Percentiles rank a stretch among this genome's conserved stretches.
Evolutionary conservation across 495 filamentous ascomycete genomes (phyloP).

Genomic region (Aspergillus sclerotioniger): DNA sequence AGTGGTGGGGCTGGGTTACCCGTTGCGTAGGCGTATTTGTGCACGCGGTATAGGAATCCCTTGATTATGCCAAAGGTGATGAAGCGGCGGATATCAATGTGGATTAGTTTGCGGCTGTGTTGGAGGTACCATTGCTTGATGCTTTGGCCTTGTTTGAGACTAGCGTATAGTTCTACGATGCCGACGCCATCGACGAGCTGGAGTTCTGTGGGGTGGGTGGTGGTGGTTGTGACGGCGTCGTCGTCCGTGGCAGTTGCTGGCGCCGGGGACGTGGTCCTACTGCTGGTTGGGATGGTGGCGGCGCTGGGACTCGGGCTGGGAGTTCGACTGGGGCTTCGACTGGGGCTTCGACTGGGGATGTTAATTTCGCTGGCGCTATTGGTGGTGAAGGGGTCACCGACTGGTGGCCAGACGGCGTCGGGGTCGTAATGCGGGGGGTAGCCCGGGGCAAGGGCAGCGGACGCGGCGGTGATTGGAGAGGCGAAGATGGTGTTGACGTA

Average conservation of each 20-base stretch:
- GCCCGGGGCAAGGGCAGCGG: constrained; percentile 20
- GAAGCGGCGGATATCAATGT: constrained; percentile 84
- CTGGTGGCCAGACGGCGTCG: constrained; percentile 47
- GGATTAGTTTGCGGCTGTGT: constrained; percentile 62
- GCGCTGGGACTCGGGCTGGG: constrained; percentile 13
- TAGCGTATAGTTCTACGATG: constrained; percentile 66
- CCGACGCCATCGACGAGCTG: constrained; percentile 39
- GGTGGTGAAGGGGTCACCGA: constrained; percentile 22
- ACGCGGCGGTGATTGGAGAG: constrained; percentile 23
- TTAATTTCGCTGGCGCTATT: constrained; percentile 20
- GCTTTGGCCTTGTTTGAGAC: constrained; percentile 71
- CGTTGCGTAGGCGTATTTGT: constrained; percentile 78
- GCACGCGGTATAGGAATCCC: constrained; percentile 88
- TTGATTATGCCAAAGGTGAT: constrained; percentile 96
- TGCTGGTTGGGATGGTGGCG: constrained; percentile 9
- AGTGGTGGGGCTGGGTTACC: constrained; percentile 33
- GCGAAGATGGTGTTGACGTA: constrained; percentile 64
- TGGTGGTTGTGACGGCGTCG: background rate
- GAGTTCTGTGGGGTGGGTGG: constrained; percentile 6
- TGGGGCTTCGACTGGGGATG: constrained; percentile 16
- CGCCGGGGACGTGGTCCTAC: constrained; percentile 3
- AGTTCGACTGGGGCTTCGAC: constrained; percentile 14
- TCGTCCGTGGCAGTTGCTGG: background rate
- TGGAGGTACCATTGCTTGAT: constrained; percentile 78
- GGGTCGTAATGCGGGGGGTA: constrained; percentile 28